These are phyloP conservation scores for Apophysomyces sp. DNA, from an alignment of 371 early-diverging fungal species.

Conservation along the genomic window DNA sequence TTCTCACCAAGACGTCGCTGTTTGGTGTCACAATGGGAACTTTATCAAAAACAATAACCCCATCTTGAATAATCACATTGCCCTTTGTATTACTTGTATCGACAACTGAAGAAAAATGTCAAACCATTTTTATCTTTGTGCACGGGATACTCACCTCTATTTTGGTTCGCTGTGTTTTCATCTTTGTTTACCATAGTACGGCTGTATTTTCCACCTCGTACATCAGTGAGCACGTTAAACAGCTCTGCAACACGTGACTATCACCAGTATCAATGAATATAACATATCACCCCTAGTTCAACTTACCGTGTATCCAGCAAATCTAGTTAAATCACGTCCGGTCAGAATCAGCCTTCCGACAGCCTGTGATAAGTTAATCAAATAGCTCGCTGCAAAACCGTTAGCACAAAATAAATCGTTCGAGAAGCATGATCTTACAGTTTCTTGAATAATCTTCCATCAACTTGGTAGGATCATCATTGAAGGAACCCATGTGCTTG, in stretches of 20 bases:
- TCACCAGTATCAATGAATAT: background rate
- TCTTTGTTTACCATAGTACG: slow-evolving; percentile 59
- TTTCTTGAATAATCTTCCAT: slow-evolving; percentile 88
- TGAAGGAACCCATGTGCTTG: slow-evolving; percentile 54
- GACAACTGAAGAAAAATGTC: slow-evolving; percentile 27
- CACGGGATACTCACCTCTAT: slow-evolving; percentile 18
- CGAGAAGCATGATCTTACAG: slow-evolving; percentile 79
- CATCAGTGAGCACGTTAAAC: slow-evolving; percentile 72
- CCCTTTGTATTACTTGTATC: slow-evolving; percentile 59
- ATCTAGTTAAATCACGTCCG: slow-evolving; percentile 79
- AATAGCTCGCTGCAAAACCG: slow-evolving; percentile 84
- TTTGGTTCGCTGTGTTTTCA: slow-evolving; percentile 30
- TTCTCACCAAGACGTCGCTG: slow-evolving; percentile 81
- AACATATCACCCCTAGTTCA: background rate
- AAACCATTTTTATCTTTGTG: background rate
- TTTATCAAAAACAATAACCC: slow-evolving; percentile 80
- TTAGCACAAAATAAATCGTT: slow-evolving; percentile 87
- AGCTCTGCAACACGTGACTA: slow-evolving; percentile 77
- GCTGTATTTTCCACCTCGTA: slow-evolving; percentile 64
- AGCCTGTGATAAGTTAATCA: slow-evolving; percentile 85
- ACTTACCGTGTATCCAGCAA: slow-evolving; percentile 70
- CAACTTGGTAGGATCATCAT: slow-evolving; percentile 72
- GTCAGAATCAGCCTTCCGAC: slow-evolving; percentile 83
- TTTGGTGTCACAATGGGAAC: slow-evolving; percentile 94
- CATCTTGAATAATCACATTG: slow-evolving; percentile 58